Base-by-base conservation (phyloP, 257 asterid genomes). In the Ehretia macrophylla region DNA sequence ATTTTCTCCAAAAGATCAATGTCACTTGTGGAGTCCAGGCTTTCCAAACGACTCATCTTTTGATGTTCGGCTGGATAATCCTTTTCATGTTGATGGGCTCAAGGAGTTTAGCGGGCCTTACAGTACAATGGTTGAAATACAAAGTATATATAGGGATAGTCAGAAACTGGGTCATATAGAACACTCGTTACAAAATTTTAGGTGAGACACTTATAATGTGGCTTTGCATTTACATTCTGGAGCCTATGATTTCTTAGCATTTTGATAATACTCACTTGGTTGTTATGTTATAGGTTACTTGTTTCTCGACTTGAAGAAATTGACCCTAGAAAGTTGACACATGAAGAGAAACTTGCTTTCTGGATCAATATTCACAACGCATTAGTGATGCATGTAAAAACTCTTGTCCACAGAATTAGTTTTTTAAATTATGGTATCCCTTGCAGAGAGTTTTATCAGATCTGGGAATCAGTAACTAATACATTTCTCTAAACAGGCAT, bases 111-210 rank as follows among this genome's bases (percentile, higher is more conserved):
- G 99, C 17, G 97, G 99, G 55, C 97, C 97, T 54, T 90, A 94
- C 85, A 90, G 96, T 95, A 87, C 94, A n/a, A 94, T 94, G 99
- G 75, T 94, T 57, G 99, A 94, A 83, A 86, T 94, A 13, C 81
- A 79, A 63, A 81, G 93, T 65, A 74, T 94, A 58, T 79, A 90
- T 75, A 72, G 97, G 71, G 97, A 87, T 64, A 63, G 82, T 63
- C 86, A 83, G 78, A 94, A 87, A 72, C 56, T 87, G 75, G 85
- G 87, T 2, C 88, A 85, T 38, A 64, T 83, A 40, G 99, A 94
- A 65, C 78, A 77, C 64, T 63, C 85, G 75, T 55, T 90, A 60
- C 92, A 82, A 68, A 74, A 87, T 65, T 94, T 83, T 61, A 82
- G 95, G 99, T 93, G 62, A 52, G 47, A 10, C 16, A 42, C 47